phyloP scores from a whole-genome alignment of 305 asterid genomes.

The Solanum chacoense region DNA sequence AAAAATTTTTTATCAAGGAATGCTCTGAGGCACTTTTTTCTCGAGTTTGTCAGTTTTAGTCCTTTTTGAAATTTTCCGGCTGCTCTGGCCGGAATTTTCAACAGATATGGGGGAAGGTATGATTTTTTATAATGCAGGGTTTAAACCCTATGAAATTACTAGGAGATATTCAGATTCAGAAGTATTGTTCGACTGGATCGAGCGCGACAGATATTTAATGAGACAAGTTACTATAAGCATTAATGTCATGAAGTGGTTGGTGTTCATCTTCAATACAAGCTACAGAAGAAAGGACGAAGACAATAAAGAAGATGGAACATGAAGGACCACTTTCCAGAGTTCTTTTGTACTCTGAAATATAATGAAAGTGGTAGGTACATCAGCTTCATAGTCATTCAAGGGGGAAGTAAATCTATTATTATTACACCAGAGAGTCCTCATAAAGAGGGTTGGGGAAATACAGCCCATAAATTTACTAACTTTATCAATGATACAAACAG shows the following conservation, averaged over 20 bases:
- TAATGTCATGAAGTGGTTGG: neutral
- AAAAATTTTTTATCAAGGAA: neutral
- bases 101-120: neutral
- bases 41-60: neutral
- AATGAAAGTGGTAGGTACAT: neutral
- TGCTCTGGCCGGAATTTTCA: neutral
- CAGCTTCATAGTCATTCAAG: neutral
- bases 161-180: neutral
- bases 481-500: neutral
- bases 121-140: neutral
- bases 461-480: neutral
- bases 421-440: neutral
- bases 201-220: neutral
- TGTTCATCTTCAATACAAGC: neutral
- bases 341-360: neutral
- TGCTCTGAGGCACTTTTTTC: neutral
- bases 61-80: neutral
- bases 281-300: too few relatives aligned
- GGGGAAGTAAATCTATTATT: neutral
- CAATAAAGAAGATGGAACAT: neutral
- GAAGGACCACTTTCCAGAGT: neutral
- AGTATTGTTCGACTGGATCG: neutral
- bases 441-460: neutral
- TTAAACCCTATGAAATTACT: neutral
- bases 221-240: neutral